phyloP scores from a whole-genome alignment of 352 stramenopile genomes.

The Globisporangium splendens region DNA sequence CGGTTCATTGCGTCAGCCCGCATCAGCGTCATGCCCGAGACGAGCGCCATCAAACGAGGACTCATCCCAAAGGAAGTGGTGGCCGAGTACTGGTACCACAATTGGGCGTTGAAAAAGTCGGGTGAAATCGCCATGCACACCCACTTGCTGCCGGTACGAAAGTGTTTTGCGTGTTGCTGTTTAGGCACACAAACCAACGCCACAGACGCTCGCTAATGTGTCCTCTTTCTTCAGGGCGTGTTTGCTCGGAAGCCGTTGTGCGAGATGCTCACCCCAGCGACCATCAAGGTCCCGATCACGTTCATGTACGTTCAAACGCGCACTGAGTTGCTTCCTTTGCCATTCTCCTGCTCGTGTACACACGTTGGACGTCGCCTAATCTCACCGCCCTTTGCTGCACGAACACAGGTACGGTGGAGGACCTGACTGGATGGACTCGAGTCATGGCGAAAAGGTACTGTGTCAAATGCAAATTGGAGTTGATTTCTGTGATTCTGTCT shows the following conservation, averaged over 20 bases:
- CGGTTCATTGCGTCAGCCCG: slow-evolving; percentile 39
- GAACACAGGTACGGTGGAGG: slow-evolving; percentile 40
- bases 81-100: slow-evolving; percentile 73
- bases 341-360: background rate
- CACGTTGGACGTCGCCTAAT: too few relatives aligned
- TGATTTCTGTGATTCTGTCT: background rate
- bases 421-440: slow-evolving; percentile 67
- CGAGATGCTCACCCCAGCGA: slow-evolving; percentile 50
- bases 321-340: background rate
- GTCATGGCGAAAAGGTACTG: slow-evolving; percentile 42
- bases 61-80: slow-evolving; percentile 34
- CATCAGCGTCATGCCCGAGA: slow-evolving; percentile 52
- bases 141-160: slow-evolving; percentile 45
- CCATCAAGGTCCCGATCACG: slow-evolving; percentile 54
- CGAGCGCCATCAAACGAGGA: slow-evolving; percentile 50
- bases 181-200: too few relatives aligned
- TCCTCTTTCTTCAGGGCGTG: slow-evolving; percentile 22
- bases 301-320: slow-evolving; percentile 38
- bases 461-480: background rate
- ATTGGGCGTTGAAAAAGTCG: slow-evolving; percentile 64
- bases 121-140: slow-evolving; percentile 68
- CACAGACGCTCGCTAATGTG: background rate
- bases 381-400: too few relatives aligned
- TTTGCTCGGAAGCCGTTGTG: slow-evolving; percentile 56
- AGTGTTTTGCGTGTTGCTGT: background rate